Base-by-base conservation (phyloP, 2,329 filamentous ascomycete species). In the Chaetothyriales sp. region DNA sequence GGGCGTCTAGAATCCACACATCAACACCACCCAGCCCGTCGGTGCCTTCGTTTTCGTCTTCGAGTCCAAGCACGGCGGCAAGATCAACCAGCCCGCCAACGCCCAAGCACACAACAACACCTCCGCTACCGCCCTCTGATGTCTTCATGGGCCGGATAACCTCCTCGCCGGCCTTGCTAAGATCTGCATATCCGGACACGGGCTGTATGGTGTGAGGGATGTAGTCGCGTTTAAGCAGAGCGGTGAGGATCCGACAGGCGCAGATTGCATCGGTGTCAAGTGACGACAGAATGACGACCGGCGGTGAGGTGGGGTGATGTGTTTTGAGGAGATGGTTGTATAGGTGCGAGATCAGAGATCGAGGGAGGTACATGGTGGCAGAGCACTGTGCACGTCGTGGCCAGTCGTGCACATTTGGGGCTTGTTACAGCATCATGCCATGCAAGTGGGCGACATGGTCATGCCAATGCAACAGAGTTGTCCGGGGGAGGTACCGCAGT, bases 141-240 rank as follows among this genome's bases (percentile, higher is more conserved):
- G 84, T 81, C 74, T 87, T 89, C 86, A 95, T 88, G 9, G 88
- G 88, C 50, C 74, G 76, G 43, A 95, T 84, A 44, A 93, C 74
- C 58, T 89, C 81, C 62, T 79, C 77, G 45, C 89, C 89, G 19
- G 83, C 83, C 59, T 80, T 81, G 63, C 86, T 77, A 46, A 98
- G 78, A 65, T 96, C 92, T 57, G 80, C 82, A 79, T 95, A 96
- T 50, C 92, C 92, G 18, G 86, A 80, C 50, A 98, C 83, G 1
- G 92, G 92, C 62, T 95, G 86, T 63, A 96, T 95, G 69, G 95
- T 96, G 72, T 96, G 90, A 12, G 84, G 86, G 60, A 98, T 94
- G 65, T 94, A 96, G 73, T 98, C 92, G 74, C 90, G 84, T 70
- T 94, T 95, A 54, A 98, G 75, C n/a, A 98, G 76, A 48, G 84